Evolutionary conservation across 257 asterid genomes (phyloP), one percentile per base, ranked within the genome.

Genomic region (Striga asiatica): DNA sequence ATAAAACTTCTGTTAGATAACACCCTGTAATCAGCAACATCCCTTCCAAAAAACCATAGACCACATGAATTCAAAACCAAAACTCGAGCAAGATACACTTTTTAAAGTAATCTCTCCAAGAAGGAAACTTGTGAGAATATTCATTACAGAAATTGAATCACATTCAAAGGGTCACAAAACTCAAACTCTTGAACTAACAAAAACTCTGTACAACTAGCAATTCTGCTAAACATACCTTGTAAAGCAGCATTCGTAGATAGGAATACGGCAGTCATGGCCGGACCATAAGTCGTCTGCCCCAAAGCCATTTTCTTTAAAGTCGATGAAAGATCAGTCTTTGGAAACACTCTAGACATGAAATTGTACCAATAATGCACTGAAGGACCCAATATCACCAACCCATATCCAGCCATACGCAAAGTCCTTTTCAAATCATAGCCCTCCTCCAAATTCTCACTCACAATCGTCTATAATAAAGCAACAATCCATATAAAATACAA

Each of bases 281-380:
- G 97, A 8, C 97, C 99, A 66, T 60, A 92, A 9, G 74, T 2
- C 4, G 78, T 54, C 74, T 92, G 99, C 53, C 95, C 99, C 77
- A 85, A n/a, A 3, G 64, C 75, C 38, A 88, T 88, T 66, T 92
- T 92, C 78, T 79, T 82, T 17, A 85, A 54, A 0, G 99, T 92
- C 38, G 95, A 72, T 7, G 45, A 8, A 43, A 88, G 25, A 72
- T 92, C 99, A 3, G 86, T 81, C 31, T 67, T 76, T 0, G 99
- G 99, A 14, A 80, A 63, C 58, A 60, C 38, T 37, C 68, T 74
- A 0, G 91, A 81, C 56, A 77, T 64, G 17, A 77, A 77, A 68
- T 81, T 85, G 75, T 78, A 81, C 85, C 84, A 77, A 17, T 60
- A 74, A 70, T 77, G 86, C 66, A 77, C 24, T 5, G 83, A 66